Conservation (phyloP, 495 filamentous ascomycete genomes). For the Eremomyces bilateralis region DNA sequence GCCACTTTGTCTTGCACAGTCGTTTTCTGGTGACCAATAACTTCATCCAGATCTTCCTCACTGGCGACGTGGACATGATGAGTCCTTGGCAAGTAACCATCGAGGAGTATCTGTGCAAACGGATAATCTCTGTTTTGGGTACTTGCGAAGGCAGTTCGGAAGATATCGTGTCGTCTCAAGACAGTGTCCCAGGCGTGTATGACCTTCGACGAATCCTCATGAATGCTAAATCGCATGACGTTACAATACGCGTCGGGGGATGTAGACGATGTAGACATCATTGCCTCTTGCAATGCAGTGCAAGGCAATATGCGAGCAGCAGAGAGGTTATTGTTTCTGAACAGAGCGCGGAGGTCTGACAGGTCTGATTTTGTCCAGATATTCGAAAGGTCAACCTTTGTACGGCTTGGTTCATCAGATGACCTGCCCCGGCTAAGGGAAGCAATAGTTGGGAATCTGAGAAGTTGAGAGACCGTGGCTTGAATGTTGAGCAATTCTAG, state of each 20-base stretch:
- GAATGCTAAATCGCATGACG: constrained; percentile 27
- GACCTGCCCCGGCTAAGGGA: constrained; percentile 27
- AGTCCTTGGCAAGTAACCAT: no score
- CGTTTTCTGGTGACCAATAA: background rate
- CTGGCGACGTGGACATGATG: no score
- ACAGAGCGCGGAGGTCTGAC: no score
- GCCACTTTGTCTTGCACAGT: constrained; percentile 4
- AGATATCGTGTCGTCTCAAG: constrained; percentile 34
- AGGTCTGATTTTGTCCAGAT: no score
- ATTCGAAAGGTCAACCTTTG: background rate
- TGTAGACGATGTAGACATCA: constrained; percentile 33
- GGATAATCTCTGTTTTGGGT: constrained; percentile 28
- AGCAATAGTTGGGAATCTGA: constrained; percentile 36
- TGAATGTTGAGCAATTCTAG: constrained; percentile 22
- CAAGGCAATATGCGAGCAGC: constrained; percentile 45
- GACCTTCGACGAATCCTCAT: constrained; percentile 21
- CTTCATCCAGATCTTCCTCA: constrained; percentile 12
- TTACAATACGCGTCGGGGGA: constrained; percentile 28
- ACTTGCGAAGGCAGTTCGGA: constrained; percentile 39
- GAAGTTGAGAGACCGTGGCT: constrained; percentile 37
- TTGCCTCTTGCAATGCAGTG: constrained; percentile 62
- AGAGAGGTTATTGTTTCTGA: no score
- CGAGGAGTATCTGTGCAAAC: constrained; percentile 36
- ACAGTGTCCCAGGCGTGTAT: constrained; percentile 27
- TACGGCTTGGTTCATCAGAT: background rate